Percentiles rank a stretch among this genome's conserved stretches.
Conservation (phyloP, 352 stramenopile genomes). For the Phytophthora podocarpi region DNA sequence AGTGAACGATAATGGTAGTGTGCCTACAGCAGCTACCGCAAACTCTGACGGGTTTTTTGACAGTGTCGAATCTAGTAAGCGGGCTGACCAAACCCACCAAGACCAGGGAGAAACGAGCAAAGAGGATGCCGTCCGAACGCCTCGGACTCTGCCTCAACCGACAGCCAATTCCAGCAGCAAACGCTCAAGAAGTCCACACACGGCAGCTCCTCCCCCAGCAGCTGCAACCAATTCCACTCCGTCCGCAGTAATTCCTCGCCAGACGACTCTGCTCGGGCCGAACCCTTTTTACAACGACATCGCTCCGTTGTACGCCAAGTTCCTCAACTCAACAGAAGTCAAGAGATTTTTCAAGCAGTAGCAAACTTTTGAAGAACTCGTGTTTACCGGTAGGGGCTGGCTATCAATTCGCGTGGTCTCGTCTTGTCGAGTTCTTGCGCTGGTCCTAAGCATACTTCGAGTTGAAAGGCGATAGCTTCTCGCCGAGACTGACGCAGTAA, state of each 20-base stretch:
- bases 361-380: not conserved
- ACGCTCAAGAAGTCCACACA: slow-evolving; percentile 2
- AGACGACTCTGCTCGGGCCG: slow-evolving; percentile 25
- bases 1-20: not conserved
- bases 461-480: slow-evolving; percentile 27
- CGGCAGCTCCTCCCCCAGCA: not conserved
- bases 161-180: slow-evolving; percentile 6
- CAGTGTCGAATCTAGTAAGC: not conserved
- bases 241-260: slow-evolving; percentile 4
- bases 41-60: not conserved
- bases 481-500: slow-evolving; percentile 38
- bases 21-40: not conserved
- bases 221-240: not conserved
- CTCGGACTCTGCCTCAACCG: slow-evolving; percentile 2
- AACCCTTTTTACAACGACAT: slow-evolving; percentile 83
- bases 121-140: slow-evolving; percentile 22
- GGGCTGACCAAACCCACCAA: not conserved
- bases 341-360: slow-evolving; percentile 58
- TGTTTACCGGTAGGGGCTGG: no score
- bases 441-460: no score
- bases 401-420: no score
- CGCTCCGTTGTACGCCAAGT: slow-evolving; percentile 72
- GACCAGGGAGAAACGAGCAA: slow-evolving; percentile 8
- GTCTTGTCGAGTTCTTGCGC: no score
- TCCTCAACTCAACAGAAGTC: slow-evolving; percentile 71